phyloP scores from a whole-genome alignment of 352 stramenopile species.

The Globisporangium alternatum region DNA sequence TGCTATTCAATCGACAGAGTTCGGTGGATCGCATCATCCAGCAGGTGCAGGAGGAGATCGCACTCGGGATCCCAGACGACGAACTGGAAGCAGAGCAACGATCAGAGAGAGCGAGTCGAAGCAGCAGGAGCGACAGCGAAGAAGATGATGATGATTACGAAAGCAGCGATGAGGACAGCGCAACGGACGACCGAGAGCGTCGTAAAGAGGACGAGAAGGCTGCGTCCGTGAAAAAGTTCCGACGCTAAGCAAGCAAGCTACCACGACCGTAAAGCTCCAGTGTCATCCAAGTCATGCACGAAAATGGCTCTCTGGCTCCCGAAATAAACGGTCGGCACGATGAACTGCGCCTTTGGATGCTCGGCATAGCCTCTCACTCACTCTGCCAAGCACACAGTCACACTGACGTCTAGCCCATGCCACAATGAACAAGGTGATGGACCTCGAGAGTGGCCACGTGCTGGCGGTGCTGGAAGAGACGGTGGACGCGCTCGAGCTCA shows the following conservation, averaged over 20 bases:
- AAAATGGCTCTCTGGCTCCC: not conserved
- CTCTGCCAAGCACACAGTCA: not conserved
- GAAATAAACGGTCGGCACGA: not conserved
- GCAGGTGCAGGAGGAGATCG: conserved; percentile 59
- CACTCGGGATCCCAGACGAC: conserved; percentile 44
- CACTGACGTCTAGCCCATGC: not conserved
- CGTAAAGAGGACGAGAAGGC: not conserved
- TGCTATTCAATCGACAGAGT: conserved; percentile 14
- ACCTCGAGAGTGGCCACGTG: conserved; percentile 34
- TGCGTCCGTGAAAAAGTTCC: not conserved
- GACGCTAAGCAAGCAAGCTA: not conserved
- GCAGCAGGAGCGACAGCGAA: conserved; percentile 14
- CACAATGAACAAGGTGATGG: conserved; percentile 27
- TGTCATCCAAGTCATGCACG: not conserved
- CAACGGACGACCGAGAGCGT: not conserved
- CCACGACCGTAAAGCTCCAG: not conserved
- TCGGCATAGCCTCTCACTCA: not conserved
- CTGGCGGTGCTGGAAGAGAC: conserved; percentile 34
- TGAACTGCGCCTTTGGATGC: not conserved
- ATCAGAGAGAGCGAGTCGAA: conserved; percentile 16
- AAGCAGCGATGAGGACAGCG: not conserved
- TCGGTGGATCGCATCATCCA: conserved; percentile 49
- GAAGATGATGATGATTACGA: not conserved
- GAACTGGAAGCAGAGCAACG: conserved; percentile 20
- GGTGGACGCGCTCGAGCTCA: conserved; percentile 30